These are phyloP conservation scores for Mycena leptocephala DNA, from an alignment of 768 basidiomycete genomes.

Conservation along the genomic window DNA sequence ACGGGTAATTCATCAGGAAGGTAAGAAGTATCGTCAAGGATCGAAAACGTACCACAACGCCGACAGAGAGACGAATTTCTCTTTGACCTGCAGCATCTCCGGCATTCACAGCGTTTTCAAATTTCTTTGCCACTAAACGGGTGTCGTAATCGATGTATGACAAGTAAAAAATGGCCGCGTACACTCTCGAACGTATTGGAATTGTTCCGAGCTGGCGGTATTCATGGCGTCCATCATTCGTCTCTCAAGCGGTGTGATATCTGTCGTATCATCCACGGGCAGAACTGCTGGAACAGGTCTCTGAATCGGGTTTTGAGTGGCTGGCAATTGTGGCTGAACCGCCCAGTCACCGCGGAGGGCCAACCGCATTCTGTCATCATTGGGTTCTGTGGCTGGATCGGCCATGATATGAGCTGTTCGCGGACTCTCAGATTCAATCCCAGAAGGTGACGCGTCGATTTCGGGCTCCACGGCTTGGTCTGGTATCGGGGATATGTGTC, in stretches of 20 bases:
- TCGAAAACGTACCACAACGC: conserved; percentile 1
- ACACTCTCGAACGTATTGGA: conserved; percentile 15
- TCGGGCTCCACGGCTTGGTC: not conserved
- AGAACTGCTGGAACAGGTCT: not conserved
- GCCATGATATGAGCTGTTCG: not conserved
- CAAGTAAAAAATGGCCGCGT: not conserved
- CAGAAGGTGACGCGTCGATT: conserved; percentile 4
- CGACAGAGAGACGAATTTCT: conserved; percentile 24
- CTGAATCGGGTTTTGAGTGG: not conserved
- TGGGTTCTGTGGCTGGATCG: conserved; percentile 5
- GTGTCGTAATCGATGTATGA: not conserved
- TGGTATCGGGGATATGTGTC: not conserved
- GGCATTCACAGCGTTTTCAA: conserved; percentile 10
- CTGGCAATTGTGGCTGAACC: not conserved
- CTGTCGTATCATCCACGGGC: conserved; percentile 13
- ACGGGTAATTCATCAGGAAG: not conserved
- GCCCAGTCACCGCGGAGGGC: not conserved
- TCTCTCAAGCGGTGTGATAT: conserved; percentile 27
- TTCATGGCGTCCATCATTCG: conserved; percentile 18
- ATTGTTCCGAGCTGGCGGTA: conserved; percentile 7
- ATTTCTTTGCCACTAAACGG: conserved; percentile 23
- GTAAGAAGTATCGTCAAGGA: not conserved
- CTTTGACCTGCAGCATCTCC: conserved; percentile 14
- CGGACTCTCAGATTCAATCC: not conserved
- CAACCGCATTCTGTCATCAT: conserved; percentile 3